A percentile compares a stretch with the other conserved stretches of the same genome.
Evolutionary conservation across 1,139 yeast genomes (phyloP).

Genomic region (Zygoascus hellenicus): DNA sequence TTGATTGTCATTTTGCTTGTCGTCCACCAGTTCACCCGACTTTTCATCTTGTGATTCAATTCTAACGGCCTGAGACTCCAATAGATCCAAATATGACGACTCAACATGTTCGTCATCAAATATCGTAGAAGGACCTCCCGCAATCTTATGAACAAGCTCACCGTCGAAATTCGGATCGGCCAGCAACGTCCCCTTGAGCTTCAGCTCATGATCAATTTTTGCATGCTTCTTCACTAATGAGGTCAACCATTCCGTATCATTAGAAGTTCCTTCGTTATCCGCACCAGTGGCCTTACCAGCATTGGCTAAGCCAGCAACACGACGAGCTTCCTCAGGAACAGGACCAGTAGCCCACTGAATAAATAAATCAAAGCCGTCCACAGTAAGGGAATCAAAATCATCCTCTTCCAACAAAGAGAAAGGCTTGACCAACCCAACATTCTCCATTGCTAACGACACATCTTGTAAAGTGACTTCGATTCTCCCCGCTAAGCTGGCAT

Average conservation of each 20-base stretch:
- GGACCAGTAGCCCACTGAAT: conserved; percentile 46
- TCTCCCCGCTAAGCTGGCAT: conserved; percentile 39
- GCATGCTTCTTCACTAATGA: conserved; percentile 32
- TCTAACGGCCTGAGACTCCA: not conserved
- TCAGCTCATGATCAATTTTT: conserved; percentile 33
- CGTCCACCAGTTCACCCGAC: no score
- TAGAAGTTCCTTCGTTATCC: conserved; percentile 8
- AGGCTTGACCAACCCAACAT: conserved; percentile 50
- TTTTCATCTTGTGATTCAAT: no score
- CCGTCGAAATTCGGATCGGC: conserved; percentile 21
- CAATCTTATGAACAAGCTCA: conserved; percentile 22
- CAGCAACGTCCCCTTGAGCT: conserved; percentile 34
- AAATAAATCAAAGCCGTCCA: conserved; percentile 40
- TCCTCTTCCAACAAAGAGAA: conserved; percentile 36
- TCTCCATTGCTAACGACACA: conserved; percentile 54
- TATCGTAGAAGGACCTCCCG: conserved; percentile 22
- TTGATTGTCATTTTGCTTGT: not conserved
- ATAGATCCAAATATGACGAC: not conserved
- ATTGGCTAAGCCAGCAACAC: conserved; percentile 30
- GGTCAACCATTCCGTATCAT: conserved; percentile 32
- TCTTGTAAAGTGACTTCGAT: conserved; percentile 48
- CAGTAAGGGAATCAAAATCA: conserved; percentile 29
- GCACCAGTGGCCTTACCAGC: conserved; percentile 13
- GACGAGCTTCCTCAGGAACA: conserved; percentile 38
- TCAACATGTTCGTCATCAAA: not conserved